A percentile compares a stretch with the other conserved stretches of the same genome.
Conservation (phyloP, 495 filamentous ascomycete genomes). For the Astrocystis sublimbata region DNA sequence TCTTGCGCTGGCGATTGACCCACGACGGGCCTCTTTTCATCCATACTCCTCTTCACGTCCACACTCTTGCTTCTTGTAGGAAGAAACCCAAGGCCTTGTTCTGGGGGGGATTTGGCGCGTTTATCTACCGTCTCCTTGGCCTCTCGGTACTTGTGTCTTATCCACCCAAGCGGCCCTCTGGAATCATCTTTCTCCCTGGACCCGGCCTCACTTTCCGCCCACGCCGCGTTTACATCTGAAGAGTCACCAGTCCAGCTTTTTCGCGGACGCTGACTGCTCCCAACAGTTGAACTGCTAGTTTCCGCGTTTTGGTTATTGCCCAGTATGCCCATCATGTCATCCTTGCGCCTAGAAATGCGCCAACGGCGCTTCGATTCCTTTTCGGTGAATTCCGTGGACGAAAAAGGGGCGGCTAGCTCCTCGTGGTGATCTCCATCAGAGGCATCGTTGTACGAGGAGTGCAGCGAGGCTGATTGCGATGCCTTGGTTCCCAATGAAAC, state of each 20-base stretch:
- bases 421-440: conserved; percentile 75
- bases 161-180: conserved; percentile 77
- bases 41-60: conserved; percentile 39
- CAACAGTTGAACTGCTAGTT: conserved; percentile 66
- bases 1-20: conserved; percentile 10
- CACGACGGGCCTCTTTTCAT: conserved; percentile 24
- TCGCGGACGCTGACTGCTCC: conserved; percentile 55
- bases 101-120: conserved; percentile 49
- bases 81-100: conserved; percentile 32
- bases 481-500: conserved; percentile 58
- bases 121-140: conserved; percentile 65
- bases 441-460: conserved; percentile 74
- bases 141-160: conserved; percentile 81
- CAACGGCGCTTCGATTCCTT: conserved; percentile 71
- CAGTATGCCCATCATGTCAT: conserved; percentile 49
- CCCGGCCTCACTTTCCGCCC: conserved; percentile 41
- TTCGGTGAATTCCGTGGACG: conserved; percentile 43
- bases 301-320: conserved; percentile 66
- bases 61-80: conserved; percentile 42
- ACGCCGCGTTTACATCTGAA: conserved; percentile 44
- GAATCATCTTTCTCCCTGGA: conserved; percentile 52
- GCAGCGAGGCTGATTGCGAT: conserved; percentile 69
- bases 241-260: conserved; percentile 60
- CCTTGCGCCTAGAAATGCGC: conserved; percentile 69
- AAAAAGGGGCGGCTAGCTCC: conserved; percentile 43